Evolutionary conservation across 108 stramenopile genomes (phyloP), one percentile per base, ranked within the genome.

Genomic region (Stephanodiscus minutulus): DNA sequence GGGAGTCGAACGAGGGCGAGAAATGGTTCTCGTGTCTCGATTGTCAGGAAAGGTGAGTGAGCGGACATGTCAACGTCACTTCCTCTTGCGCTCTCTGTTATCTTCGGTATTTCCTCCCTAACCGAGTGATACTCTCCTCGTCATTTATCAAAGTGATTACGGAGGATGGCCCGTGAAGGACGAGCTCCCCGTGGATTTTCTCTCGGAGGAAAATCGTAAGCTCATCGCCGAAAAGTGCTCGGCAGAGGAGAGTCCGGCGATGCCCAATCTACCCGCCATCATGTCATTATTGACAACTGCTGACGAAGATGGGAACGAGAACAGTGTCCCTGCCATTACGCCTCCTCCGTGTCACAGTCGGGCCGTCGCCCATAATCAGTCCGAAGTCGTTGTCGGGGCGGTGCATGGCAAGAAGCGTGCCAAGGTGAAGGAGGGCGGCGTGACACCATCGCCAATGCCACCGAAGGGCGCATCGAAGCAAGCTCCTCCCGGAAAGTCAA

Each of bases 181-280:
- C 21, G 86, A 87, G 25, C 22, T 86, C n/a, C 87, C 87, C 15
- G 20, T 85, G 21, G 80, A 78, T 25, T 70, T 53, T 57, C 61
- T 91, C 49, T 81, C 75, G 17, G 74, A 84, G 5, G 84, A 86
- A 21, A 85, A 86, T 68, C 56, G 82, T 22, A 33, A 56, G 1
- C 37, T 87, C 35, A 88, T 91, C 43, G 72, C 68, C 7, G 63
- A 75, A 54, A 87, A 85, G 70, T 91, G 90, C 55, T 82, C 87
- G 11, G 64, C 49, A 9, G 52, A 65, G 25, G 69, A 75, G 54
- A 67, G 74, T 57, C 83, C 87, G 20, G 21, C 54, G 46, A 72
- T 87, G 77, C 90, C 87, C 10, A 57, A 73, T 28, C 81, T 86
- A 33, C 77, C 83, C 20, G 66, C 54, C 29, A 50, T 31, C 41